These are phyloP conservation scores for Eucalyptus regnans DNA, from an alignment of 345 rosid species.

Conservation along the genomic window DNA sequence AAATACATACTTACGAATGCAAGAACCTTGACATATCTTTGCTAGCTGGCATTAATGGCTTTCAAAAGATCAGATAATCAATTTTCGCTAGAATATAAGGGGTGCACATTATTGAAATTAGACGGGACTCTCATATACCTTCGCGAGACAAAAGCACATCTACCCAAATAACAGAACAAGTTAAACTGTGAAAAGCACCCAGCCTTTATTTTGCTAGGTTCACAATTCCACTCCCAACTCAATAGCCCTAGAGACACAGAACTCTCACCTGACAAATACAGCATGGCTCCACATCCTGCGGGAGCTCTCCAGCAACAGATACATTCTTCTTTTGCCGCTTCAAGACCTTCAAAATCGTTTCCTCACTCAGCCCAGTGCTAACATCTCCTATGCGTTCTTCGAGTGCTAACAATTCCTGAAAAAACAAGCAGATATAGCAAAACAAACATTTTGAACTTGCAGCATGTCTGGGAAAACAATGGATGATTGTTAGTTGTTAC, in stretches of 20 bases:
- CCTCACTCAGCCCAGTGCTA: conserved; percentile 75
- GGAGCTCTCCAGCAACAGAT: conserved; percentile 3
- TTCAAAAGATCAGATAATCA: background rate
- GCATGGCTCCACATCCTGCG: conserved; percentile 62
- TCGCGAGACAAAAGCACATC: background rate
- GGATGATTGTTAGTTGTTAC: conserved; percentile 17
- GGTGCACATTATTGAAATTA: background rate
- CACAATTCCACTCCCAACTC: background rate
- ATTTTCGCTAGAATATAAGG: background rate
- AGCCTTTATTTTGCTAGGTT: background rate
- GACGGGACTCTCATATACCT: background rate
- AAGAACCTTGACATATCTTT: background rate
- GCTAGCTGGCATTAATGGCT: background rate
- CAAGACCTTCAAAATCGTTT: conserved; percentile 38
- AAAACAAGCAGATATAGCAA: background rate
- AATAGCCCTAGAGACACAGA: background rate
- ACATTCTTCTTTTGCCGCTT: conserved; percentile 35
- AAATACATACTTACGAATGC: background rate
- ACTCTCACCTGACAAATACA: conserved; percentile 75
- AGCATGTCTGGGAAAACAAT: background rate
- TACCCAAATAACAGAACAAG: background rate
- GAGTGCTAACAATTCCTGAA: conserved; percentile 78
- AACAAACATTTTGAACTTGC: background rate
- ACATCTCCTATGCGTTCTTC: conserved; percentile 89
- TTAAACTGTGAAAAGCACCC: background rate